These are phyloP conservation scores for Barbatosphaeria neglecta DNA, from an alignment of 495 filamentous ascomycete genomes.

Conservation along the genomic window DNA sequence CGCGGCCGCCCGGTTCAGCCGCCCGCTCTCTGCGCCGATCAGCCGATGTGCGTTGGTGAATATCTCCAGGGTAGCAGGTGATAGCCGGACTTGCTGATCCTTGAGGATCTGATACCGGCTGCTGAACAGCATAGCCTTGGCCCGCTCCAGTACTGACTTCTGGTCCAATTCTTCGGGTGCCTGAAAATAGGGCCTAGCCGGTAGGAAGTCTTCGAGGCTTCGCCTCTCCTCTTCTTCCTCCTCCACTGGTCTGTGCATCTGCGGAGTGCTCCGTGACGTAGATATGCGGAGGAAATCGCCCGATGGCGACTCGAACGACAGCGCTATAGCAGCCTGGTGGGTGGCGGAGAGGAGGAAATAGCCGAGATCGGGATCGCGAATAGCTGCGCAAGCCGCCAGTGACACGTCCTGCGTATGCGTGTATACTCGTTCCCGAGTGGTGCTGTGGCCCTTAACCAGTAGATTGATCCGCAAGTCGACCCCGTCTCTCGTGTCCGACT, in stretches of 20 bases:
- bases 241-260: slow-evolving; percentile 18
- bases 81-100: slow-evolving; percentile 57
- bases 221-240: not conserved
- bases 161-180: slow-evolving; percentile 53
- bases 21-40: slow-evolving; percentile 59
- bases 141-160: slow-evolving; percentile 44
- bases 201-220: slow-evolving; percentile 21
- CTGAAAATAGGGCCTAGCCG: slow-evolving; percentile 54
- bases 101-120: slow-evolving; percentile 48
- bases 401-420: slow-evolving; percentile 31
- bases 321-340: slow-evolving; percentile 47
- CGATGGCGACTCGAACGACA: slow-evolving; percentile 58
- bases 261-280: slow-evolving; percentile 18
- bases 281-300: slow-evolving; percentile 21
- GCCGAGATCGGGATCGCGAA: slow-evolving; percentile 64
- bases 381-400: slow-evolving; percentile 50
- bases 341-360: slow-evolving; percentile 68
- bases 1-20: slow-evolving; percentile 60
- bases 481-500: slow-evolving; percentile 50
- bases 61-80: slow-evolving; percentile 60
- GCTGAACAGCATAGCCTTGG: slow-evolving; percentile 50
- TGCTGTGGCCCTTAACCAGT: slow-evolving; percentile 50
- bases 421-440: slow-evolving; percentile 49
- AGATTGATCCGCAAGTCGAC: slow-evolving; percentile 62
- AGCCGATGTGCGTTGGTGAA: slow-evolving; percentile 68